A percentile compares a stretch with the other conserved stretches of the same genome.
These are phyloP conservation scores for Tulasnella sp. DNA, from an alignment of 768 basidiomycete genomes.

Conservation along the genomic window DNA sequence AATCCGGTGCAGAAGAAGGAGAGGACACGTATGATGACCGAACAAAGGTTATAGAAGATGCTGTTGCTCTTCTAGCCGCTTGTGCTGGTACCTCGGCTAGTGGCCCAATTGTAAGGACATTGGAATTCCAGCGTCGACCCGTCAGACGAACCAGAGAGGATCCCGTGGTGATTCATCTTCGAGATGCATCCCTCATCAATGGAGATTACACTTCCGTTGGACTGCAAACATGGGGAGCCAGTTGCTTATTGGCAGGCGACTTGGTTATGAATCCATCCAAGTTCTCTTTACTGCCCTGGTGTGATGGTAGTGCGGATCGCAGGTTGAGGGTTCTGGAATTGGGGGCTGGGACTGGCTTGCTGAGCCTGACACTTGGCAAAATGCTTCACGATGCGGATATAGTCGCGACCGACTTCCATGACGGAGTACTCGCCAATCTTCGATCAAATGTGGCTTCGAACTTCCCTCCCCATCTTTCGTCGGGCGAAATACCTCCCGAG, in stretches of 20 bases:
- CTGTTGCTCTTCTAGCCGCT: conserved; percentile 43
- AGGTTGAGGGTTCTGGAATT: conserved; percentile 51
- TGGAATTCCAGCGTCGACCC: conserved; percentile 32
- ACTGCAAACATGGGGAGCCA: conserved; percentile 73
- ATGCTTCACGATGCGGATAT: conserved; percentile 32
- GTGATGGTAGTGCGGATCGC: no score
- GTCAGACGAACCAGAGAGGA: conserved; percentile 9
- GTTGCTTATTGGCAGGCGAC: conserved; percentile 54
- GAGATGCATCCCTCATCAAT: conserved; percentile 50
- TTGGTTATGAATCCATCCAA: conserved; percentile 37
- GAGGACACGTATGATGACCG: conserved; percentile 30
- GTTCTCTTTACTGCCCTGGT: no score
- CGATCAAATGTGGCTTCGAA: conserved; percentile 45
- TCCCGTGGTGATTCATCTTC: conserved; percentile 40
- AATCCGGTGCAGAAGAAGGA: conserved; percentile 17
- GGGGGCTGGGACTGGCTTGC: conserved; percentile 73
- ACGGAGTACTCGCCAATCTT: conserved; percentile 60
- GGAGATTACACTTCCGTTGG: conserved; percentile 70
- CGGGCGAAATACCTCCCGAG: conserved; percentile 24
- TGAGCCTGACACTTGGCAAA: conserved; percentile 56
- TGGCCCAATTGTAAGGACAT: conserved; percentile 42
- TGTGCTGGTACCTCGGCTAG: conserved; percentile 36
- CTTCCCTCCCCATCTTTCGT: conserved; percentile 21
- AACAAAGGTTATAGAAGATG: conserved; percentile 39
- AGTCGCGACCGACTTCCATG: conserved; percentile 67